These are phyloP conservation scores for Blastobotrys mokoenaii DNA, from an alignment of 805 yeast species.

Conservation along the genomic window DNA sequence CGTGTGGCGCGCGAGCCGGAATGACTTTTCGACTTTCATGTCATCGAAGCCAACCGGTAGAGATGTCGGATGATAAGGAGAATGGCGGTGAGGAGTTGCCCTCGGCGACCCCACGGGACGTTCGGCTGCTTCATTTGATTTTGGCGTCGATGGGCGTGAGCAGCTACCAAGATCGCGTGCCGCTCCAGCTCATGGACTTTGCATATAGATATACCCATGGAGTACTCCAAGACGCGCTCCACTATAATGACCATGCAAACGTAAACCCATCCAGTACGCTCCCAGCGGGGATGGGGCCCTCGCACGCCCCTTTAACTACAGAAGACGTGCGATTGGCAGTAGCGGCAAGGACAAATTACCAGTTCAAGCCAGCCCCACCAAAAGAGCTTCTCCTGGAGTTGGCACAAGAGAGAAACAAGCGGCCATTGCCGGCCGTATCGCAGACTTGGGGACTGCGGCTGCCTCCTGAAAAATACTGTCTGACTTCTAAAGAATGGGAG, in stretches of 20 bases:
- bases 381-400: slow-evolving; percentile 83
- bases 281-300: slow-evolving; percentile 29
- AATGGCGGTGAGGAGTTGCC: slow-evolving; percentile 12
- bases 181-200: slow-evolving; percentile 92
- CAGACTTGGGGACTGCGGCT: slow-evolving; percentile 86
- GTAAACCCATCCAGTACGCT: slow-evolving; percentile 25
- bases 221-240: slow-evolving; percentile 79
- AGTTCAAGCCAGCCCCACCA: slow-evolving; percentile 93
- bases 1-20: too few relatives aligned
- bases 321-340: slow-evolving; percentile 91
- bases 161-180: slow-evolving; percentile 91
- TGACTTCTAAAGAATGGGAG: slow-evolving; percentile 76
- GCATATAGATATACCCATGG: slow-evolving; percentile 82
- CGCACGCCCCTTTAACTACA: slow-evolving; percentile 51
- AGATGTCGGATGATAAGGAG: background rate
- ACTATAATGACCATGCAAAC: slow-evolving; percentile 70
- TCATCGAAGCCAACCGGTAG: background rate
- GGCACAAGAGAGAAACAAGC: slow-evolving; percentile 86
- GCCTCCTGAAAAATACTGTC: slow-evolving; percentile 96
- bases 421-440: slow-evolving; percentile 83
- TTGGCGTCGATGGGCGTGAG: slow-evolving; percentile 91
- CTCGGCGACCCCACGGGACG: slow-evolving; percentile 66
- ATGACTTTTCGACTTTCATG: background rate
- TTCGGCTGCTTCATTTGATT: slow-evolving; percentile 77
- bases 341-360: slow-evolving; percentile 89